These are phyloP conservation scores for Erodium texanum DNA, from an alignment of 441 rosid genomes.

Conservation along the genomic window DNA sequence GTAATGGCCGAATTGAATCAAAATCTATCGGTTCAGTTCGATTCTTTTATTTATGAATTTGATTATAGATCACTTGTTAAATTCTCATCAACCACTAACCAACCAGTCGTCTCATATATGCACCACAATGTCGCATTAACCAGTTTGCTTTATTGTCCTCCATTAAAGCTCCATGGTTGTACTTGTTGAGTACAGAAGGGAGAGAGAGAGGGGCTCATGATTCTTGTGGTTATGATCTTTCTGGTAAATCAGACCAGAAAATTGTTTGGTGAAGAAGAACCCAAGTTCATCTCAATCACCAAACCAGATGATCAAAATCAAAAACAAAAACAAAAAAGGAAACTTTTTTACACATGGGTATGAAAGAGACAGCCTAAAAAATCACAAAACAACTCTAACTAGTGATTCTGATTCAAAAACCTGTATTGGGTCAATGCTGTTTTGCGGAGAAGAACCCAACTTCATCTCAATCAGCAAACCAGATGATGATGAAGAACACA, in stretches of 20 bases:
- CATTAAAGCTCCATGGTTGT: conserved; percentile 34
- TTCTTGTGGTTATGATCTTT: neutral
- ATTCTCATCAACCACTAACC: too few relatives aligned
- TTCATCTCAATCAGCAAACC: neutral
- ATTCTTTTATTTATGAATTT: too few relatives aligned
- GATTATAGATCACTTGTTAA: too few relatives aligned
- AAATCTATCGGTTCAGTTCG: too few relatives aligned
- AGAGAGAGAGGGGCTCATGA: neutral
- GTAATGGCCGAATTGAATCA: too few relatives aligned
- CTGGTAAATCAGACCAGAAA: neutral
- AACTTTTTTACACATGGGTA: neutral
- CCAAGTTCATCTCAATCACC: neutral
- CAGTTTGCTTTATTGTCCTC: conserved; percentile 62
- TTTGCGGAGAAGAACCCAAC: too few relatives aligned
- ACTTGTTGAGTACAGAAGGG: neutral
- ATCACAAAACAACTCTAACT: neutral
- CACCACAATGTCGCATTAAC: too few relatives aligned
- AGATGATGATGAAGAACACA: too few relatives aligned
- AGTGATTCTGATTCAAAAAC: neutral
- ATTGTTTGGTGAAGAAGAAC: neutral
- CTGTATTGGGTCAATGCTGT: neutral
- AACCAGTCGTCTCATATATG: too few relatives aligned
- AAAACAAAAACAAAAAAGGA: too few relatives aligned
- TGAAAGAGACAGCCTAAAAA: neutral
- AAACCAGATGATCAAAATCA: neutral